phyloP scores from a whole-genome alignment of 2,329 filamentous ascomycete genomes.

The Colletotrichum sp. region DNA sequence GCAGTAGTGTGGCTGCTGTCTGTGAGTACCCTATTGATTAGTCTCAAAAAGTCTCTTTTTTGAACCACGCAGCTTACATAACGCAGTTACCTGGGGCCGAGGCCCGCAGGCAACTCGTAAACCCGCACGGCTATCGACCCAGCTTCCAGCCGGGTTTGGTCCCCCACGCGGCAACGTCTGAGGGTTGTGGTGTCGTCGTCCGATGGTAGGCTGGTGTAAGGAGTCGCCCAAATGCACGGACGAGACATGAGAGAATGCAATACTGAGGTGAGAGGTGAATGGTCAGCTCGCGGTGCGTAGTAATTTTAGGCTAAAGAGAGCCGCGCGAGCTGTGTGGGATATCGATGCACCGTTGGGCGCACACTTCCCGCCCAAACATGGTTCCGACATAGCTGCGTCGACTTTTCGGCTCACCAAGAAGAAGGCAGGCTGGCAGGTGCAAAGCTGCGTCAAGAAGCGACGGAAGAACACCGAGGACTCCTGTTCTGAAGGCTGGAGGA shows the following conservation, averaged over 20 bases:
- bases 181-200: constrained; percentile 4
- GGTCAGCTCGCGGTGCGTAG: neutral
- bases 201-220: neutral
- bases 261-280: neutral
- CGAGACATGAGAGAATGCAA: neutral
- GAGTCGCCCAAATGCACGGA: neutral
- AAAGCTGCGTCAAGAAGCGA: neutral
- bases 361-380: neutral
- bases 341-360: neutral
- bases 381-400: neutral
- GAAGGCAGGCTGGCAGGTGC: neutral
- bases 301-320: constrained; percentile 13
- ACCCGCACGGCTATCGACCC: neutral
- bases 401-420: neutral
- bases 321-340: neutral
- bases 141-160: neutral
- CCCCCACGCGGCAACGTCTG: constrained; percentile 15
- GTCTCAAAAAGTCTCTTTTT: no score
- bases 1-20: no score
- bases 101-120: neutral
- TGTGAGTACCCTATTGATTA: no score
- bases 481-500: neutral
- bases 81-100: no score
- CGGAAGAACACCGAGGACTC: constrained; percentile 10
- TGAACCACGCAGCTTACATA: no score